Evolutionary conservation across 1,139 yeast species (phyloP).

Genomic region (Scheffersomyces titani): DNA sequence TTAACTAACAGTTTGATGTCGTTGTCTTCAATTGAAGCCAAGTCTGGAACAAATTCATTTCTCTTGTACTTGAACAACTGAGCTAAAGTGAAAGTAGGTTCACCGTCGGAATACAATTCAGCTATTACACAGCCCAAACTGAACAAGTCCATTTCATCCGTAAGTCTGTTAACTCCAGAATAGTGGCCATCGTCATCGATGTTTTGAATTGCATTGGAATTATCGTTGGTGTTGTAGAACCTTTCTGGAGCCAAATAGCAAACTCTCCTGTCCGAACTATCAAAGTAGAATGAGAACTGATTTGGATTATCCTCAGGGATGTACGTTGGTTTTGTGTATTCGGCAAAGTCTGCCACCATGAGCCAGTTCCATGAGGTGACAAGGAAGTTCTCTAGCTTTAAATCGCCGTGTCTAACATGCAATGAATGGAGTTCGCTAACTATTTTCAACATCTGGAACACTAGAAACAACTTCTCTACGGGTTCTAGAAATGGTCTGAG

Average conservation of each 20-base stretch:
- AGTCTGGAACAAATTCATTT: conserved; percentile 64
- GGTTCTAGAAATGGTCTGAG: conserved; percentile 84
- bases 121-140: conserved; percentile 91
- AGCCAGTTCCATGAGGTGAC: conserved; percentile 92
- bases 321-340: conserved; percentile 72
- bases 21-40: conserved; percentile 53
- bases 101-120: conserved; percentile 83
- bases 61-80: conserved; percentile 82
- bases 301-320: conserved; percentile 94
- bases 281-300: conserved; percentile 90
- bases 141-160: conserved; percentile 82
- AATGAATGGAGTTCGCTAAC: conserved; percentile 63
- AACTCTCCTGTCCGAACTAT: conserved; percentile 80
- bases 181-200: conserved; percentile 31
- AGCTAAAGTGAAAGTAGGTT: conserved; percentile 81
- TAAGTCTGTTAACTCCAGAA: conserved; percentile 36
- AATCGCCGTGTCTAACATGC: conserved; percentile 80
- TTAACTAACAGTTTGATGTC: conserved; percentile 54
- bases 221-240: conserved; percentile 46
- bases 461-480: conserved; percentile 81
- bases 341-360: conserved; percentile 78
- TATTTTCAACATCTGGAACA: conserved; percentile 71
- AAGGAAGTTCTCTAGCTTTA: conserved; percentile 84
- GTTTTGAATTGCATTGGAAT: conserved; percentile 15
- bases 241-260: conserved; percentile 97